Evolutionary conservation across 225 moss, liverwort and hornwort species (phyloP).

Genomic region (Marchantia paleacea): DNA sequence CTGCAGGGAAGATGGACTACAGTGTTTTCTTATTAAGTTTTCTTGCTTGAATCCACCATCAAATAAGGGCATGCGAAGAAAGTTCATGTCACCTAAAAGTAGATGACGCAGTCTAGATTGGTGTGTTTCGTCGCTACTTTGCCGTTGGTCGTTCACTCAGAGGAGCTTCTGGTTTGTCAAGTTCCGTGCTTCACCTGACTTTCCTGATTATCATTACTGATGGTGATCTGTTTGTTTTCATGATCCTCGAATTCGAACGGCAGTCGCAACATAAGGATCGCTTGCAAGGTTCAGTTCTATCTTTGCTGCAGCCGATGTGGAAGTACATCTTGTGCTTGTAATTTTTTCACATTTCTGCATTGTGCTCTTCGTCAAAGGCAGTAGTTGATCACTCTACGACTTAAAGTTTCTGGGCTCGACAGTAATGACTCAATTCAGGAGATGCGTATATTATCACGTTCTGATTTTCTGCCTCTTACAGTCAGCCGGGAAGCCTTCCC

Average conservation of each 20-base stretch:
- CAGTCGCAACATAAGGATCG: conserved; percentile 71
- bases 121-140: not conserved
- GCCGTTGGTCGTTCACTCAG: not conserved
- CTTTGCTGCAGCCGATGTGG: not conserved
- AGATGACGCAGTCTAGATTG: not conserved
- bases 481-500: not conserved
- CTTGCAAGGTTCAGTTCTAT: conserved; percentile 55
- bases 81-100: not conserved
- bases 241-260: conserved; percentile 17
- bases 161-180: not conserved
- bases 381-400: not conserved
- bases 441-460: not conserved
- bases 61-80: no score
- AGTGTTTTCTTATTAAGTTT: no score
- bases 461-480: not conserved
- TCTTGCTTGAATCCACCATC: no score
- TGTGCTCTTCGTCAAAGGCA: not conserved
- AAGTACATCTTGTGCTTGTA: not conserved
- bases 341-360: not conserved
- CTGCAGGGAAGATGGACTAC: no score
- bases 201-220: not conserved
- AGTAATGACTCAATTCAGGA: not conserved
- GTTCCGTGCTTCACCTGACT: not conserved
- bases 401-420: not conserved
- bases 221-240: not conserved